These are phyloP conservation scores for rapeseed (Brassica napus) DNA, from an alignment of 345 rosid genomes.

Conservation along the genomic window DNA sequence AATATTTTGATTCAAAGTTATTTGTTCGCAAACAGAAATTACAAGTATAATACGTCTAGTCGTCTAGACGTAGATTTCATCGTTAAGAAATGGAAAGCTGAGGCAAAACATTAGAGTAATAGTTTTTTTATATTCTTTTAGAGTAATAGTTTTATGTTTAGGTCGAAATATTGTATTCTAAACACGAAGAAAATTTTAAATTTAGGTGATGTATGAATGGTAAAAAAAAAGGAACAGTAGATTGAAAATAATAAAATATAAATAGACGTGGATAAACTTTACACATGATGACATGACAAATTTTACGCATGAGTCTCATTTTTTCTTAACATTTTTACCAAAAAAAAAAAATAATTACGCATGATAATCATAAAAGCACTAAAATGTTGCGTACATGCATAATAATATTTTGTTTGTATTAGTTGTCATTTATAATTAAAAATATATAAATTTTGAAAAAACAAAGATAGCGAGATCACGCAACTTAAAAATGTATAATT, in stretches of 20 bases:
- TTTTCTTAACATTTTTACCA: no score
- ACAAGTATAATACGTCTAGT: not conserved
- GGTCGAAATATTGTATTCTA: not conserved
- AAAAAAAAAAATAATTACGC: no score
- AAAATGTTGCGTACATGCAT: not conserved
- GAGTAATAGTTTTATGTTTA: not conserved
- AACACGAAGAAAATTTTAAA: not conserved
- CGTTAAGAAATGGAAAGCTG: not conserved
- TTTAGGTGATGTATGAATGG: not conserved
- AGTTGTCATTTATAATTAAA: not conserved
- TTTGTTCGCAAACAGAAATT: not conserved
- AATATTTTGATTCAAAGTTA: constrained; percentile 17
- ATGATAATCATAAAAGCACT: not conserved
- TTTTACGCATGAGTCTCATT: not conserved
- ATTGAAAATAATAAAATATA: not conserved
- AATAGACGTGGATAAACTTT: not conserved
- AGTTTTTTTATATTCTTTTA: no score
- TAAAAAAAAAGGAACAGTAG: not conserved
- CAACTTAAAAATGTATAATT: not conserved
- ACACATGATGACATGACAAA: not conserved
- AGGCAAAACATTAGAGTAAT: not conserved
- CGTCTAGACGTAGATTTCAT: not conserved
- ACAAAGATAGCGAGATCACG: not conserved
- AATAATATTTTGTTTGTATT: not conserved
- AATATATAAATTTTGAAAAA: not conserved